Evolutionary conservation across 164 flowering plant species (phyloP).

Genomic region (Saururus chinensis): DNA sequence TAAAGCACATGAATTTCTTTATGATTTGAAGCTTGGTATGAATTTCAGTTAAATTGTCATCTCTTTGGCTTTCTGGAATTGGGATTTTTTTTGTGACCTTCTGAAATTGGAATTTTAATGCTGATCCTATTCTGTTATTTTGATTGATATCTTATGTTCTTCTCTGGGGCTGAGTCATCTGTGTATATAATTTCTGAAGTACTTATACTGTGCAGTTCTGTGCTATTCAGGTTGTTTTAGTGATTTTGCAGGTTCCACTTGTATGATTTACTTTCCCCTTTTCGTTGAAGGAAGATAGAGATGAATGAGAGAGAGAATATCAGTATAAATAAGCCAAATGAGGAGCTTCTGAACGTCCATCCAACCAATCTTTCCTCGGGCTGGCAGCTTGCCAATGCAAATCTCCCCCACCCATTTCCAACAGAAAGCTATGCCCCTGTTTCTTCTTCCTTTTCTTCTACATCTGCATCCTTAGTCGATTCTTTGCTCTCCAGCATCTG

Average conservation of each 20-base stretch:
- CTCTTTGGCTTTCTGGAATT: background rate
- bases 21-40: background rate
- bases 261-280: constrained; percentile 8
- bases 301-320: constrained; percentile 35
- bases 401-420: constrained; percentile 27
- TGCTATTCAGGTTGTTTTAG: background rate
- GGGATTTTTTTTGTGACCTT: background rate
- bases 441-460: constrained; percentile 34
- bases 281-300: constrained; percentile 29
- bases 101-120: constrained; percentile 4
- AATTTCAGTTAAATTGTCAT: background rate
- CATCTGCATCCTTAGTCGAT: constrained; percentile 50
- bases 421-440: constrained; percentile 22
- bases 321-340: constrained; percentile 32
- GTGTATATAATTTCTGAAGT: constrained; percentile 6
- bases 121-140: constrained; percentile 4
- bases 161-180: background rate
- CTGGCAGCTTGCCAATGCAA: constrained; percentile 38
- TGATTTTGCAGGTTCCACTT: background rate
- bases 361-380: constrained; percentile 32
- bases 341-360: constrained; percentile 26
- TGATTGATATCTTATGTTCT: background rate
- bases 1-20: too few species aligned
- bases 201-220: background rate
- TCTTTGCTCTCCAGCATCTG: constrained; percentile 38